Evolutionary conservation across 352 stramenopile genomes (phyloP).

Genomic region (Peronosclerospora sorghi): DNA sequence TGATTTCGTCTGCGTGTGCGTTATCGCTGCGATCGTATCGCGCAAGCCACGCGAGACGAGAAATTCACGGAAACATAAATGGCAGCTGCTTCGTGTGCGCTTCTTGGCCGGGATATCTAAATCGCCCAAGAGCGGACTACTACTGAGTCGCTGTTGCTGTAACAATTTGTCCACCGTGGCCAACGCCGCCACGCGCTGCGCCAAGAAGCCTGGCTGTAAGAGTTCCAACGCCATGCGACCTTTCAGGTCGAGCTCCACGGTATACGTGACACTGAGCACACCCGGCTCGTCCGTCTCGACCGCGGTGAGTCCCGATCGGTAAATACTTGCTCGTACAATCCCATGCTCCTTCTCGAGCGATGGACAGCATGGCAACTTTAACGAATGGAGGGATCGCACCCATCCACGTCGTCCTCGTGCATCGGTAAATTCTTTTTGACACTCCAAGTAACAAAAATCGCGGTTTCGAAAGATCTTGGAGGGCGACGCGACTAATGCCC

Average conservation of each 20-base stretch:
- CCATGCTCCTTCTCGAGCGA: conserved; percentile 37
- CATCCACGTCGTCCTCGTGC: conserved; percentile 39
- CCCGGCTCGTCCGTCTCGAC: conserved; percentile 67
- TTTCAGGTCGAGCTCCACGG: conserved; percentile 78
- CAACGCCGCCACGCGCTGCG: conserved; percentile 51
- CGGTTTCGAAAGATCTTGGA: conserved; percentile 59
- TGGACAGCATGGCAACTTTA: conserved; percentile 46
- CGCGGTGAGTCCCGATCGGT: conserved; percentile 65
- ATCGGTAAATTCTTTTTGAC: conserved; percentile 76
- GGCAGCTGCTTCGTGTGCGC: conserved; percentile 33
- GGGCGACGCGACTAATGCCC: conserved; percentile 63
- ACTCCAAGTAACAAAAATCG: conserved; percentile 82
- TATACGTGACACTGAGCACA: conserved; percentile 72
- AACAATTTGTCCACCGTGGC: conserved; percentile 67
- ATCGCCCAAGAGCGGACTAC: conserved; percentile 60
- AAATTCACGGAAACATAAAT: conserved; percentile 69
- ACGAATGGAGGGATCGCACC: conserved; percentile 44
- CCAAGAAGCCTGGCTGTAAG: conserved; percentile 52
- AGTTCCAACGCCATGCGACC: conserved; percentile 57
- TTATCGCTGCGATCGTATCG: conserved; percentile 19
- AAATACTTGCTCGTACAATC: conserved; percentile 71
- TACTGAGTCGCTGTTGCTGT: conserved; percentile 74
- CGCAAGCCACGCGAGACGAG: conserved; percentile 17
- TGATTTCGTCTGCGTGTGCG: conserved; percentile 25
- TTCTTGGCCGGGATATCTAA: conserved; percentile 43